Conservation (phyloP, 129 eudicot species). For the Mikania micrantha region DNA sequence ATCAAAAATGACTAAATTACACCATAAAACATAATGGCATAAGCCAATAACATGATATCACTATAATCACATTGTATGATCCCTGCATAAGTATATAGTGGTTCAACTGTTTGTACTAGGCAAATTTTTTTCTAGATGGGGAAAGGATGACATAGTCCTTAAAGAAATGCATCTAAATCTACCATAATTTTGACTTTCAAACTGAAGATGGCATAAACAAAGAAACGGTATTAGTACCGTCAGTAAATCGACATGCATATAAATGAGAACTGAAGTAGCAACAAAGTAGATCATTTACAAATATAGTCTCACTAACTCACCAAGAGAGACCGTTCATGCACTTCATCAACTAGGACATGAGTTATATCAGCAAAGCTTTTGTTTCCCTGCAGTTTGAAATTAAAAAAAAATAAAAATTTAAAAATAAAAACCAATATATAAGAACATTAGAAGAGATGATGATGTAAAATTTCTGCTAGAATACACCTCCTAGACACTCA, state of each 20-base stretch:
- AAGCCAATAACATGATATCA: constrained; percentile 3
- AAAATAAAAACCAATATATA: too few relatives aligned
- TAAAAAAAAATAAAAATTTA: too few relatives aligned
- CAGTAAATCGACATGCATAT: neutral
- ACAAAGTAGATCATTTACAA: constrained; percentile 5
- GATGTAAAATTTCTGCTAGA: constrained; percentile 6
- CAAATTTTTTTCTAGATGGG: neutral
- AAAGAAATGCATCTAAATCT: neutral
- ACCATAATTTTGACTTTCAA: constrained; percentile 6
- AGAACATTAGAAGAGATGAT: too few relatives aligned
- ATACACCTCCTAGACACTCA: constrained; percentile 9
- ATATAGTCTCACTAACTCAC: constrained; percentile 44
- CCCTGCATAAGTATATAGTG: neutral
- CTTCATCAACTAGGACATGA: constrained; percentile 98
- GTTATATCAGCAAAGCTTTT: constrained; percentile 74
- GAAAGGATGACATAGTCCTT: neutral
- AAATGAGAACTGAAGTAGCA: constrained; percentile 2
- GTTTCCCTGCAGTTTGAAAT: constrained; percentile 68
- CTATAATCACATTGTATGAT: neutral
- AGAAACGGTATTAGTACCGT: neutral
- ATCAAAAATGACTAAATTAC: constrained; percentile 2
- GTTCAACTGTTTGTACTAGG: neutral
- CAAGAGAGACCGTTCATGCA: constrained; percentile 94
- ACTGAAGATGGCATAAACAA: constrained; percentile 5
- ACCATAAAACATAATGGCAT: constrained; percentile 9